Conservation (phyloP, 192 early-diverging fungal species). For the Geosiphon pyriformis region DNA sequence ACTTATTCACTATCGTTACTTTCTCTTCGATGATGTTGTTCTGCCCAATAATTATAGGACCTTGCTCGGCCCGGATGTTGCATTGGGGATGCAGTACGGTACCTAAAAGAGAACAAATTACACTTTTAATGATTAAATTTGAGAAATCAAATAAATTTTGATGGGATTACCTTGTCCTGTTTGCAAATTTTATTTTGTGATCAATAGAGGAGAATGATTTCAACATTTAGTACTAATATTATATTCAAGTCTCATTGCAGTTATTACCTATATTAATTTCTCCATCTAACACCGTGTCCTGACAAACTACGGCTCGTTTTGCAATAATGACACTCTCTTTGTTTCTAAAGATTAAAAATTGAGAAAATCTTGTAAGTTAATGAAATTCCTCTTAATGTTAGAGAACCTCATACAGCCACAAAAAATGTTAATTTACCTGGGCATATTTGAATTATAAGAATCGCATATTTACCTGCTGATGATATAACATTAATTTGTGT, state of each 20-base stretch:
- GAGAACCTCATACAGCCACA: too few relatives aligned
- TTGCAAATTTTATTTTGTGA: too few relatives aligned
- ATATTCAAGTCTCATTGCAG: neutral
- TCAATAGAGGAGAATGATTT: neutral
- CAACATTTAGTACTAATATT: neutral
- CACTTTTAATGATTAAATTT: neutral
- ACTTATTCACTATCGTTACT: constrained; percentile 65
- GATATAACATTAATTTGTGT: too few relatives aligned
- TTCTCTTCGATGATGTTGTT: constrained; percentile 77
- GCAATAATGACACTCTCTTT: too few relatives aligned
- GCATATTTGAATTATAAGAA: too few relatives aligned
- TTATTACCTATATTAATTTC: constrained; percentile 44
- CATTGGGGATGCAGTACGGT: constrained; percentile 72
- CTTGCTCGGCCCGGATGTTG: constrained; percentile 56
- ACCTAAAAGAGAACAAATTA: constrained; percentile 31
- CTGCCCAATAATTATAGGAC: constrained; percentile 63
- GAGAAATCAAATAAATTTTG: neutral
- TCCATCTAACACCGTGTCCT: constrained; percentile 49
- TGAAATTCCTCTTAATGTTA: too few relatives aligned
- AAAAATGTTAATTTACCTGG: too few relatives aligned
- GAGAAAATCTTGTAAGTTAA: too few relatives aligned
- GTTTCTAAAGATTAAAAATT: too few relatives aligned
- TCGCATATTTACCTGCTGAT: too few relatives aligned
- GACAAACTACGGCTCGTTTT: constrained; percentile 41
- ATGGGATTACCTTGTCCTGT: constrained; percentile 5